Evolutionary conservation across 2,329 filamentous ascomycete species (phyloP).

Genomic region (Aspergillus sp.): DNA sequence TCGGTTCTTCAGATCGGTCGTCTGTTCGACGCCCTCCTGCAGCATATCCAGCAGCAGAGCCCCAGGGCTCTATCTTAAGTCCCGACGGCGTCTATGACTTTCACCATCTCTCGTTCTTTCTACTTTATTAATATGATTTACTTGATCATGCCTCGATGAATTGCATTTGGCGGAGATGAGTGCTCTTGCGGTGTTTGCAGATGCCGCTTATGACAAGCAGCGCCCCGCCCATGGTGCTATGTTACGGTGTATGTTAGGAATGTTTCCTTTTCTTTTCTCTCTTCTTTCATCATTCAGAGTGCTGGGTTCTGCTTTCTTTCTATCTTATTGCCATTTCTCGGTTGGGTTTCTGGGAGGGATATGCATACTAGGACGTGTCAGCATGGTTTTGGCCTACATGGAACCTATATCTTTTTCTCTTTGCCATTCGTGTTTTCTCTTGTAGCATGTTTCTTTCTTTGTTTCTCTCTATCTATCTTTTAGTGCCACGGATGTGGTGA

Average conservation of each 20-base stretch:
- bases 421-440: conserved; percentile 22
- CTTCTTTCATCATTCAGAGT: conserved; percentile 19
- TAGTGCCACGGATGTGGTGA: conserved; percentile 15
- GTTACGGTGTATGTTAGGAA: conserved; percentile 12
- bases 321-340: conserved; percentile 19
- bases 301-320: conserved; percentile 17
- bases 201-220: conserved; percentile 22
- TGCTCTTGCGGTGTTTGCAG: conserved; percentile 17
- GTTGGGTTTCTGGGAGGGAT: conserved; percentile 27
- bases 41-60: conserved; percentile 50
- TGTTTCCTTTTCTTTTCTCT: conserved; percentile 9
- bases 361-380: conserved; percentile 25
- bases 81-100: conserved; percentile 5
- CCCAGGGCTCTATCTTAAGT: conserved; percentile 40
- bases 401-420: conserved; percentile 21
- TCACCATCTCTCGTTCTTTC: conserved; percentile 9
- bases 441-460: conserved; percentile 10
- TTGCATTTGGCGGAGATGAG: conserved; percentile 21
- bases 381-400: conserved; percentile 25
- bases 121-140: conserved; percentile 20
- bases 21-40: conserved; percentile 46
- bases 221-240: conserved; percentile 1
- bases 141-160: conserved; percentile 22
- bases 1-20: conserved; percentile 39
- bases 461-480: conserved; percentile 3